Conservation (phyloP, 371 early-diverging fungal species). For the Mortierella polycephala region DNA sequence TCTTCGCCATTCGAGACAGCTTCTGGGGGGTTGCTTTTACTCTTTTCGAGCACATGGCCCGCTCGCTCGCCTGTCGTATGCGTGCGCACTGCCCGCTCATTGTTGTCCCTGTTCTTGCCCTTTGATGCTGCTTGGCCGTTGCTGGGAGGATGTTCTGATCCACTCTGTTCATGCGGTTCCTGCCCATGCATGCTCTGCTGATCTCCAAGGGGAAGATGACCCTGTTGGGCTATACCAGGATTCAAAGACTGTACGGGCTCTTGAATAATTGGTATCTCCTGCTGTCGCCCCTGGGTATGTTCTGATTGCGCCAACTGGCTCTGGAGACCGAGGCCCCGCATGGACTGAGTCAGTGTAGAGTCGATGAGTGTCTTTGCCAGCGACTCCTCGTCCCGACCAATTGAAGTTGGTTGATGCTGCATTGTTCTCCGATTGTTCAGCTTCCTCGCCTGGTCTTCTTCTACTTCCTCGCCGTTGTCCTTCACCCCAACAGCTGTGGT, state of each 20-base stretch:
- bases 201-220: too few species aligned
- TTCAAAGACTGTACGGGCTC: not conserved
- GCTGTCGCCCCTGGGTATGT: conserved; percentile 7
- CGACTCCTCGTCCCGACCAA: conserved; percentile 27
- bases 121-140: not conserved
- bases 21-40: conserved; percentile 31
- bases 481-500: not conserved
- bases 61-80: conserved; percentile 3
- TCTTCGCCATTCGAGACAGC: conserved; percentile 15
- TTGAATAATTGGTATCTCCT: not conserved
- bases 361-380: conserved; percentile 40
- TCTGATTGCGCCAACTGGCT: conserved; percentile 1
- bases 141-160: too few species aligned
- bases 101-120: not conserved
- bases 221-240: too few species aligned
- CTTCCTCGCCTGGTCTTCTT: not conserved
- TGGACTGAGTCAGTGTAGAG: conserved; percentile 26
- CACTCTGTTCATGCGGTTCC: too few species aligned
- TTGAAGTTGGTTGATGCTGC: not conserved
- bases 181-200: too few species aligned
- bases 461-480: not conserved
- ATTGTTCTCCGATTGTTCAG: not conserved
- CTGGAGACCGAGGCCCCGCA: conserved; percentile 30
- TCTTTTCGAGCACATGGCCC: conserved; percentile 38
- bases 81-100: not conserved